These are phyloP conservation scores for Saccharum hybrid DNA, from an alignment of 202 grass and related monocot species.

Conservation along the genomic window DNA sequence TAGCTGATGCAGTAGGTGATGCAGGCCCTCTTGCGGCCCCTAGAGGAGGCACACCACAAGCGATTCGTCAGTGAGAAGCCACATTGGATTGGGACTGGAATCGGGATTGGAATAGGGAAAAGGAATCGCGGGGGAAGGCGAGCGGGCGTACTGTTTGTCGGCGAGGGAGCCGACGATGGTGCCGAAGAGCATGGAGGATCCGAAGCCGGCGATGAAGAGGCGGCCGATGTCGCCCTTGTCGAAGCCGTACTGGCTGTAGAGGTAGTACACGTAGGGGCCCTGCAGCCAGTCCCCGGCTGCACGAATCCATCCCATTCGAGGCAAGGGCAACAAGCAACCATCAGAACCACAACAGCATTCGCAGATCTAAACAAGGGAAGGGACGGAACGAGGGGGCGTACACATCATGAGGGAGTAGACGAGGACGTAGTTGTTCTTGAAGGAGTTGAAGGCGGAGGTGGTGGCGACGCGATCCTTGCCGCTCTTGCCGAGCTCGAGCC, in stretches of 20 bases:
- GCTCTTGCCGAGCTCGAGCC: conserved; percentile 81
- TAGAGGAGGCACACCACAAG: background rate
- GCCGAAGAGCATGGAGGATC: conserved; percentile 98
- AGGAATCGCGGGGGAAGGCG: background rate
- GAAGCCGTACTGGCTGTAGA: conserved; percentile 95
- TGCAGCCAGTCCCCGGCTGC: conserved; percentile 99
- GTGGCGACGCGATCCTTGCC: conserved; percentile 84
- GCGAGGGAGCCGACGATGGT: conserved; percentile 97
- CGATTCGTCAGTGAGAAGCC: background rate
- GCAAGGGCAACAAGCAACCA: background rate
- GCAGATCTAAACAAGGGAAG: conserved; percentile 26
- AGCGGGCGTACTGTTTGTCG: conserved; percentile 77
- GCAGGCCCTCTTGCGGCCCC: conserved; percentile 92
- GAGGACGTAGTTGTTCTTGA: conserved; percentile 99
- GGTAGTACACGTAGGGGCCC: conserved; percentile 95
- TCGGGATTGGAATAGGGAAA: background rate
- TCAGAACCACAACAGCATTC: background rate
- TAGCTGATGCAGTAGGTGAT: conserved; percentile 97
- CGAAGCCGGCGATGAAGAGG: conserved; percentile 99
- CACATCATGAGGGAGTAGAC: conserved; percentile 99
- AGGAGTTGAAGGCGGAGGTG: conserved; percentile 80
- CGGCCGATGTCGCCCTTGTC: conserved; percentile 98
- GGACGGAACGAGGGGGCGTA: conserved; percentile 20
- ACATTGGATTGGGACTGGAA: background rate
- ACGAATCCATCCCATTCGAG: background rate